Base-by-base conservation (phyloP, 2,329 filamentous ascomycete species). In the Chlorencoelia australis region DNA sequence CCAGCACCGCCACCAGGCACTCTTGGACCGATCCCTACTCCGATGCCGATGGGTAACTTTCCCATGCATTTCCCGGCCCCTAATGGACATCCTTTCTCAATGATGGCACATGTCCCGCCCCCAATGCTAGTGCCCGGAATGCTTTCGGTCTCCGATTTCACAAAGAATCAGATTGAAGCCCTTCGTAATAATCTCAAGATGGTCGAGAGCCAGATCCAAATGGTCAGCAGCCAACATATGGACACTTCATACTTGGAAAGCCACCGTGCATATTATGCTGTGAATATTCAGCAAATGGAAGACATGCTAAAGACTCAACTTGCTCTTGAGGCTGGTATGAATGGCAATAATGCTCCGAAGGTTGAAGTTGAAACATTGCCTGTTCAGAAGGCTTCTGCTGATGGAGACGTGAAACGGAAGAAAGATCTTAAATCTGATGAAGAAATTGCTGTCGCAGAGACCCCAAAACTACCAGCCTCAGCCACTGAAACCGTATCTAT, bases 221-320 rank as follows among this genome's bases (percentile, higher is more conserved):
- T n/a, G n/a, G 65, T 67, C 35, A 75, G 71, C 59, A 78, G 79
- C 50, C 69, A 66, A 45, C 71, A 78, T 43, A 73, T 78, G 43
- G 73, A 79, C 40, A 71, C 73, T 45, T 64, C 62, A 42, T 56
- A 62, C 21, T 66, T 73, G 52, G 62, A 67, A 41, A 49, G 57
- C 17, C 62, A 65, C 28, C 63, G 59, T 3, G 50, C 59, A 22
- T 51, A 59, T 22, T 51, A 73, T 39, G 56, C 60, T n/a, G 54
- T 60, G 15, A 47, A 51, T 11, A 50, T 55, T 27, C 40, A 43
- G 2, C 38, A 43, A 20, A 39, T 54, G 30, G 45, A 54, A 30
- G 18, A 32, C 17, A 45, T 46, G 32, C 41, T 53, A 11, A 39
- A 44, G 10, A 20, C 33, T 27, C 47, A 53, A 30, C 24, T 46